phyloP scores from a whole-genome alignment of 225 moss, liverwort and hornwort genomes.

The Lunularia cruciata region DNA sequence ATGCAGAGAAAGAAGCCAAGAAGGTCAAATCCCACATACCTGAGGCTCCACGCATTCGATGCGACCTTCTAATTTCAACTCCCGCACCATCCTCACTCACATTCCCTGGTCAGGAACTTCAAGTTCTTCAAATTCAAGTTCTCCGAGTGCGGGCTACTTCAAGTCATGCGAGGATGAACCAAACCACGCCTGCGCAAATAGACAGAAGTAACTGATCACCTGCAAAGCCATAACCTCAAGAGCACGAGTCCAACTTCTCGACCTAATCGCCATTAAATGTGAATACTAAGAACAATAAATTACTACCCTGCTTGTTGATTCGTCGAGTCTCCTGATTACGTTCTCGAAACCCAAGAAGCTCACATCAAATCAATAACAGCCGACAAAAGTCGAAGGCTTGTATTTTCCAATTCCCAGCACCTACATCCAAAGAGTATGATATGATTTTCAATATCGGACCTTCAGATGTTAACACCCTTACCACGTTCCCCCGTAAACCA shows the following conservation, averaged over 20 bases:
- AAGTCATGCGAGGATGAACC: background rate
- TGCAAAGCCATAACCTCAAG: background rate
- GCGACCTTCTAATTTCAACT: constrained; percentile 44
- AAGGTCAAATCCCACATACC: constrained; percentile 29
- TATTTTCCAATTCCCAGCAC: no score
- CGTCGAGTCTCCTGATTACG: background rate
- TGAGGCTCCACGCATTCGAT: constrained; percentile 48
- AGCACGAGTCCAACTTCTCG: background rate
- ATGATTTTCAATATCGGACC: no score
- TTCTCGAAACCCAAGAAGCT: no score
- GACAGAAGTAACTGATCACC: background rate
- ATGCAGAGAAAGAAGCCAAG: no score
- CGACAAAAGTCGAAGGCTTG: no score
- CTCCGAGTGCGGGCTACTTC: background rate
- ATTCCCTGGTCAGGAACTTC: constrained; percentile 15
- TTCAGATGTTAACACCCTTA: no score
- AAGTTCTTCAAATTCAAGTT: background rate
- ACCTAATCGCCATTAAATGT: background rate
- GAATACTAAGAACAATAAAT: background rate
- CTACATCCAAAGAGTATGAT: no score
- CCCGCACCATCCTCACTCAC: constrained; percentile 46
- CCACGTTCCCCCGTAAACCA: no score
- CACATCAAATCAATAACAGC: no score
- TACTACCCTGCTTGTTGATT: background rate
- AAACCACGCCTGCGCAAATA: background rate